Percentiles rank a stretch among this genome's conserved stretches.
These are phyloP conservation scores for Solanum neorickii DNA, from an alignment of 257 asterid genomes.

Conservation along the genomic window DNA sequence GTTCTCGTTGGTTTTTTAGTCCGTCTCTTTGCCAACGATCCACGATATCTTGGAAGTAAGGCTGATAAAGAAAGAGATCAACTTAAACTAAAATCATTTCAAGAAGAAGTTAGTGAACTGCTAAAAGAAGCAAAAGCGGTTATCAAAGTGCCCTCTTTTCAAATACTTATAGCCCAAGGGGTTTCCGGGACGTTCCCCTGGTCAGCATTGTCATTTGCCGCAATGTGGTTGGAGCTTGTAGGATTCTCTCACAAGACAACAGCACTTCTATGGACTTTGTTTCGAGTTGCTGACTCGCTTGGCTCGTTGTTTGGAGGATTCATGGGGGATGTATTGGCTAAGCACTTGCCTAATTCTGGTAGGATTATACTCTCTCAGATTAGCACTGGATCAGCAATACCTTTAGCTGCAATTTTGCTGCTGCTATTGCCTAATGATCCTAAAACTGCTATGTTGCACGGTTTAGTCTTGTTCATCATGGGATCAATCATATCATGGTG, in stretches of 20 bases:
- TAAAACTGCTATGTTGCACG: slow-evolving; percentile 38
- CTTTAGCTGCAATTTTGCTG: slow-evolving; percentile 63
- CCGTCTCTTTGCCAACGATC: slow-evolving; percentile 57
- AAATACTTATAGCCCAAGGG: slow-evolving; percentile 4
- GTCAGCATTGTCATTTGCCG: slow-evolving; percentile 3
- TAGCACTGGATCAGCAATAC: slow-evolving; percentile 75
- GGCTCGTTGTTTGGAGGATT: slow-evolving; percentile 78
- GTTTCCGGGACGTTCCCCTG: slow-evolving; percentile 3
- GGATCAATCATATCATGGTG: slow-evolving; percentile 73
- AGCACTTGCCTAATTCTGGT: slow-evolving; percentile 61
- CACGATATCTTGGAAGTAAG: slow-evolving; percentile 19
- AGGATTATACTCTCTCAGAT: slow-evolving; percentile 69
- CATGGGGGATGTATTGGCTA: slow-evolving; percentile 65
- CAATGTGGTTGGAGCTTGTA: slow-evolving; percentile 6
- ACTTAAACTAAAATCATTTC: slow-evolving; percentile 2
- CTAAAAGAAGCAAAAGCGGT: slow-evolving; percentile 63
- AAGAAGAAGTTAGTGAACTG: background rate
- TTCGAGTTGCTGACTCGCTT: slow-evolving; percentile 47
- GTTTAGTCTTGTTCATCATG: slow-evolving; percentile 55
- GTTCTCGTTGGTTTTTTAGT: slow-evolving; percentile 56
- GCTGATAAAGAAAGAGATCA: slow-evolving; percentile 20
- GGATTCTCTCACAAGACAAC: slow-evolving; percentile 48
- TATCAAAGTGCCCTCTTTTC: slow-evolving; percentile 1
- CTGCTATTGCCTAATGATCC: slow-evolving; percentile 73
- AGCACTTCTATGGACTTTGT: slow-evolving; percentile 49